A percentile compares a stretch with the other conserved stretches of the same genome.
Conservation (phyloP, 2,329 filamentous ascomycete species). For the Mycosphaerella arachidis region DNA sequence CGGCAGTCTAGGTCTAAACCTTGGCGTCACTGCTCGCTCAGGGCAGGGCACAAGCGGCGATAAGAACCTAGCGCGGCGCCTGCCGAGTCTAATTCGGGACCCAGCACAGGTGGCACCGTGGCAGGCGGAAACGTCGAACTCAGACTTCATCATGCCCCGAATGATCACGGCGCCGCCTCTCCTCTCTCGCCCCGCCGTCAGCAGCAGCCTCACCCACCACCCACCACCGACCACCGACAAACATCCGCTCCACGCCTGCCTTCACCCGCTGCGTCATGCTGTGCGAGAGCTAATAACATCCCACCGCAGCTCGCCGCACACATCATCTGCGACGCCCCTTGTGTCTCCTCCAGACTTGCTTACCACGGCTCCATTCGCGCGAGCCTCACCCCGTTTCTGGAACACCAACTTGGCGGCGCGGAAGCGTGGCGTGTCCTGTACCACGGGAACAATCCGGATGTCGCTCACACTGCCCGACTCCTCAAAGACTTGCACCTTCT, state of each 20-base stretch:
- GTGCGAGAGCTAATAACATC: neutral
- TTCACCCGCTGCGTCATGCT: neutral
- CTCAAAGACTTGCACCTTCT: conserved; percentile 1
- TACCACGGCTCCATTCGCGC: neutral
- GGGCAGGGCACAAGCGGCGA: no score
- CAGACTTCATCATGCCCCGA: no score
- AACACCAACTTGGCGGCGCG: neutral
- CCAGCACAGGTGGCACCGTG: no score
- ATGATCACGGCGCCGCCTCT: no score
- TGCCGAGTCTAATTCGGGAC: no score
- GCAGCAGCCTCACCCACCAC: no score
- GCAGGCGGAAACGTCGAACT: no score
- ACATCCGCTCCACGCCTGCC: neutral
- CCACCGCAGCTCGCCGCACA: neutral
- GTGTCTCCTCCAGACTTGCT: neutral
- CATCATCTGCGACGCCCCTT: neutral
- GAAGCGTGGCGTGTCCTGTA: conserved; percentile 1
- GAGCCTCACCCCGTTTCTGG: conserved; percentile 1
- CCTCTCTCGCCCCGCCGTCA: no score
- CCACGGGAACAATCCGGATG: neutral
- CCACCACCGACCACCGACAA: neutral
- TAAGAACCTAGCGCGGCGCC: no score
- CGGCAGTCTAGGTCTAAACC: no score
- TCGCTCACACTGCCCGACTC: neutral
- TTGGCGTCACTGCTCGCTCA: no score